Evolutionary conservation across 2,329 filamentous ascomycete genomes (phyloP), one percentile per base, ranked within the genome.

Genomic region (Chaetomiaceae sp.): DNA sequence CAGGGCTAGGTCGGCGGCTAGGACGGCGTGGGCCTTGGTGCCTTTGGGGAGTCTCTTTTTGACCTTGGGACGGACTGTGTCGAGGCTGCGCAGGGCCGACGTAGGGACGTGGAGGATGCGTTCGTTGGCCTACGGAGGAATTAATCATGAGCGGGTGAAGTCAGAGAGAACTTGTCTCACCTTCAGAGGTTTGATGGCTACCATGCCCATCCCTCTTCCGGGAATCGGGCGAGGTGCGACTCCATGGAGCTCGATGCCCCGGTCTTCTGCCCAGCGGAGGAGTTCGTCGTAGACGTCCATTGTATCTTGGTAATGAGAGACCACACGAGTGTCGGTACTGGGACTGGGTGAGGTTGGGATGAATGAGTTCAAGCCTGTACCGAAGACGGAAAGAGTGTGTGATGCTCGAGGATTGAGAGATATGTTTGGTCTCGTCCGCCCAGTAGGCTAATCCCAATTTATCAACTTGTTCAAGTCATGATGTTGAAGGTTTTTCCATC

Each of bases 201-300:
- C 77, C 53, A 96, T 83, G 43, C 91, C 91, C 49, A 94, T 79
- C 25, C 91, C 91, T 51, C 87, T 79, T 1, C 84, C 87, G 6
- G 84, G 80, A 15, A 95, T 83, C 36, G 74, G 75, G 37, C 82
- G 78, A 5, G 89, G 84, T 2, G 75, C 74, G 44, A 95, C 82
- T 25, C 84, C 84, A 62, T 85, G 77, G 60, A 90, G 79, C 33
- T 77, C 70, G 25, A 95, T 79, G 14, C 87, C 88, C 53, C 82
- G 77, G 1, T 71, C 69, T 39, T 75, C 67, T 1, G 87, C 85
- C 88, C 90, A 95, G 55, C 76, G 64, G 3, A 85, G 75, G 55
- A 95, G 87, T 8, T 74, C 70, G 23, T 79, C 58, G 42, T 66
- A 65, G 36, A 55, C 55, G 14, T 68, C 65, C 64, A 15, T 20